phyloP scores from a whole-genome alignment of 1,284 basidiomycete genomes.

The Apiotrichum mycotoxinovorans region DNA sequence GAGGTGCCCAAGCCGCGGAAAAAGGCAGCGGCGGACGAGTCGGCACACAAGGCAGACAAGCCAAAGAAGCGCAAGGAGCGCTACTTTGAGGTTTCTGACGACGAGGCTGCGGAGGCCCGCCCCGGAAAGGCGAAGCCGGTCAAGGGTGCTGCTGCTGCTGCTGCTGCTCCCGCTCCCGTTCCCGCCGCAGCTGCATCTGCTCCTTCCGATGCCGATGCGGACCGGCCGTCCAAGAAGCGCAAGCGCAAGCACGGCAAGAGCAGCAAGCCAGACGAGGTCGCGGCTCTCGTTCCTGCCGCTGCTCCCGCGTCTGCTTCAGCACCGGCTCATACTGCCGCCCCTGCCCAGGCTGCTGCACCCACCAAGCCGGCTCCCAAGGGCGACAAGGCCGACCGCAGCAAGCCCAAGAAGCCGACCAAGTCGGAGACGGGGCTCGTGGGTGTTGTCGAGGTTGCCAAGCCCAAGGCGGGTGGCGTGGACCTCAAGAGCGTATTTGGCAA shows the following conservation, averaged over 20 bases:
- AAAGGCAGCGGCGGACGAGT: not conserved
- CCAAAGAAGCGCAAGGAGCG: conserved; percentile 8
- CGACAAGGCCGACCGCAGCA: not conserved
- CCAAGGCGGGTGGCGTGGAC: conserved; percentile 21
- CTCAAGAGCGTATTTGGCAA: conserved; percentile 20
- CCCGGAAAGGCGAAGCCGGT: not conserved
- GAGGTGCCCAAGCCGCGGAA: not conserved
- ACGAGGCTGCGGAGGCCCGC: not conserved
- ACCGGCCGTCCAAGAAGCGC: conserved; percentile 10
- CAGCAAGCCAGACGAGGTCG: not conserved
- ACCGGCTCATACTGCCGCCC: not conserved
- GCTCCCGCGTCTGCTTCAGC: not conserved
- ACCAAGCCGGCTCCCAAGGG: not conserved
- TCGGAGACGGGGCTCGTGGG: conserved; percentile 29
- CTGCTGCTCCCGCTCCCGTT: not conserved
- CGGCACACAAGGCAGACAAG: not conserved
- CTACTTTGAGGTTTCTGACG: conserved; percentile 3
- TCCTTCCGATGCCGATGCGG: not conserved
- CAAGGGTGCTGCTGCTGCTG: not conserved
- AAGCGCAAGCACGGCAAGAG: conserved; percentile 21
- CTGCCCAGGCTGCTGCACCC: not conserved
- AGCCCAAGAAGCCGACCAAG: conserved; percentile 7
- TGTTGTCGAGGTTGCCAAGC: conserved; percentile 25
- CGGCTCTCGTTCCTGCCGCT: not conserved
- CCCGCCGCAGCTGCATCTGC: no score